A percentile compares a stretch with the other conserved stretches of the same genome.
Conservation (phyloP, 768 basidiomycete species). For the Sarcodon aspratus region DNA sequence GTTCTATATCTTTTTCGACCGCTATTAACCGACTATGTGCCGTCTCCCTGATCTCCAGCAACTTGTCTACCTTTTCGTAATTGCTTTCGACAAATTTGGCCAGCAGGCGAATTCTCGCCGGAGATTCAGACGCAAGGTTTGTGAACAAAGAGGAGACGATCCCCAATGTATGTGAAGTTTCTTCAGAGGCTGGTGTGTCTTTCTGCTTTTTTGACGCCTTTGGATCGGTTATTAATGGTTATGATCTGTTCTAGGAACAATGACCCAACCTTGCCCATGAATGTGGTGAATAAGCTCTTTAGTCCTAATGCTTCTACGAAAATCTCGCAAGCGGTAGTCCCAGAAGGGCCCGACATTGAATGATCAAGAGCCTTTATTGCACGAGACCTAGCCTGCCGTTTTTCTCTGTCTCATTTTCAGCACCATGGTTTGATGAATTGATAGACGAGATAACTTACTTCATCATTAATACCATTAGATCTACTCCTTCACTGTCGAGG, state of each 20-base stretch:
- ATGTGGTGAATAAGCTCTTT: slow-evolving; percentile 80
- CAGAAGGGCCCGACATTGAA: slow-evolving; percentile 71
- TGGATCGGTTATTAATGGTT: neutral
- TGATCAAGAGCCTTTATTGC: slow-evolving; percentile 89
- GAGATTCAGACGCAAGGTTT: slow-evolving; percentile 79
- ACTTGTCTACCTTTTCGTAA: slow-evolving; percentile 91
- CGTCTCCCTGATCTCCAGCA: slow-evolving; percentile 77
- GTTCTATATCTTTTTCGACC: slow-evolving; percentile 56
- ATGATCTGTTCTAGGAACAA: neutral
- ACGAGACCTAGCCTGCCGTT: slow-evolving; percentile 66
- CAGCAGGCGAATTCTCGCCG: slow-evolving; percentile 67
- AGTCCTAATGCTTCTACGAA: slow-evolving; percentile 86
- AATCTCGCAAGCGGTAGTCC: slow-evolving; percentile 60
- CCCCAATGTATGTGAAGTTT: slow-evolving; percentile 79
- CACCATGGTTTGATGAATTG: neutral
- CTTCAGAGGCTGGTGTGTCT: slow-evolving; percentile 51
- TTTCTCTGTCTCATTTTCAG: slow-evolving; percentile 46
- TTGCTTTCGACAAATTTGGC: slow-evolving; percentile 89
- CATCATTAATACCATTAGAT: slow-evolving; percentile 98
- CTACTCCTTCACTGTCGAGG: slow-evolving; percentile 84
- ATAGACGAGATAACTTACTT: slow-evolving; percentile 41
- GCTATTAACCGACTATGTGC: slow-evolving; percentile 47
- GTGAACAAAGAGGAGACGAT: slow-evolving; percentile 82
- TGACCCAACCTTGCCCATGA: slow-evolving; percentile 71
- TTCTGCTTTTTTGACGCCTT: slow-evolving; percentile 50